Evolutionary conservation across 2,329 filamentous ascomycete species (phyloP).

Genomic region (Arthroderma sp.): DNA sequence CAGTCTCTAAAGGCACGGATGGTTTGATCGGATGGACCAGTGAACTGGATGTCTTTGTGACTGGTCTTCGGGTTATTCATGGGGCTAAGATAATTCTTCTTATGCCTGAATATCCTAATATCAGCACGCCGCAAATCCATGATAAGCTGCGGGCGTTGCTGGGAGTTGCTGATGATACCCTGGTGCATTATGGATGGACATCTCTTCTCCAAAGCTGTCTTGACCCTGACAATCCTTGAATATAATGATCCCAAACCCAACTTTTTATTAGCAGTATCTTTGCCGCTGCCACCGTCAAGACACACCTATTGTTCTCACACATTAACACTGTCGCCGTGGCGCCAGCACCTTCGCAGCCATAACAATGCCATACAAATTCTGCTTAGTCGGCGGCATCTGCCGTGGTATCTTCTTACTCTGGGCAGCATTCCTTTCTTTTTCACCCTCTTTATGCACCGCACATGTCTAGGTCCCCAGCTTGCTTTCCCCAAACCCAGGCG

Average conservation of each 20-base stretch:
- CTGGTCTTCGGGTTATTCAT: slow-evolving; percentile 28
- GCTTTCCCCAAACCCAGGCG: too few species aligned
- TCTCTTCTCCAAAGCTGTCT: slow-evolving; percentile 15
- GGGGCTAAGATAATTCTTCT: slow-evolving; percentile 24
- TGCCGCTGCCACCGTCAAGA: too few species aligned
- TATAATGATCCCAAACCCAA: background rate
- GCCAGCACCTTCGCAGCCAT: background rate
- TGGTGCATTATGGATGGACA: slow-evolving; percentile 5
- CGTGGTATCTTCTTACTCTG: too few species aligned
- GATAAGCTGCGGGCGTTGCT: slow-evolving; percentile 17
- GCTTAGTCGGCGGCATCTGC: too few species aligned
- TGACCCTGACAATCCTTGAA: background rate
- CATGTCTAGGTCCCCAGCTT: too few species aligned
- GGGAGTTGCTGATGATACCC: background rate
- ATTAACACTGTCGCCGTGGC: background rate
- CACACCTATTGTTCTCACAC: background rate
- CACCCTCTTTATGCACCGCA: too few species aligned
- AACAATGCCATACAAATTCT: too few species aligned
- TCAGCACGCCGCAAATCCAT: slow-evolving; percentile 11
- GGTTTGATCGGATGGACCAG: slow-evolving; percentile 62
- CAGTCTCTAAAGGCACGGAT: slow-evolving; percentile 34
- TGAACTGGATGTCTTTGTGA: slow-evolving; percentile 50
- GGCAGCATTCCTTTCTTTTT: too few species aligned
- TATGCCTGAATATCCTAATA: slow-evolving; percentile 9
- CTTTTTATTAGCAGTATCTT: too few species aligned